Evolutionary conservation across 176 grass and related monocot species (phyloP), one percentile per base, ranked within the genome.

Genomic region (Typha latifolia): DNA sequence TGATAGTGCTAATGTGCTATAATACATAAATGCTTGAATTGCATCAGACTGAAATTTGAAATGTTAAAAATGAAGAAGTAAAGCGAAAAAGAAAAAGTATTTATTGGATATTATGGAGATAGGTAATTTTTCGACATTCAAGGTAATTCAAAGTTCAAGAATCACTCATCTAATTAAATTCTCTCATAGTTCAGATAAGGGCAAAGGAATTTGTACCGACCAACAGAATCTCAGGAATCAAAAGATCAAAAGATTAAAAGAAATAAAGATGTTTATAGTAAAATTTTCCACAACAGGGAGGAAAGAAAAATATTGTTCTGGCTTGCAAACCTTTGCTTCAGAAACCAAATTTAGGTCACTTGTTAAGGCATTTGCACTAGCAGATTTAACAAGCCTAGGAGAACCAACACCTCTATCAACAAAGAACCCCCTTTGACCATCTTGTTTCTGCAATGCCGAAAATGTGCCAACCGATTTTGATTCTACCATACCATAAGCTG

Each of bases 391-490:
- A 82, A 92, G 82, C 55, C 77, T 84, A 67, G 85, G 85, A 50
- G 94, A 97, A 67, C 94, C 94, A 78, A 97, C 94, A 80, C 94
- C 94, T 69, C 94, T 88, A 84, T 97, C 94, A 61, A 97, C 85
- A 84, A 92, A 92, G 27, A 92, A 43, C 16, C 66, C 83, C 77
- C 68, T 87, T 57, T 97, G 89, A 19, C 49, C 74, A 63, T 92
- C 85, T 81, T 89, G 88, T 75, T 90, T 87, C 64, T 85, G 80
- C 29, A 61, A 66, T 32, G 79, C 72, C 64, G 78, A 86, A 47
- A 92, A 90, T 27, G 94, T 92, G 51, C 83, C 89, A 66, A 87
- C 81, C 69, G 94, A 97, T 82, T 97, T 97, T 62, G 94, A 97
- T 67, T 97, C 94, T 69, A 81, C 37, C 51, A 92, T 79, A 18